Percentiles rank a stretch among this genome's conserved stretches.
phyloP scores from a whole-genome alignment of 192 early-diverging fungal genomes.

The Obelidium mucronatum region DNA sequence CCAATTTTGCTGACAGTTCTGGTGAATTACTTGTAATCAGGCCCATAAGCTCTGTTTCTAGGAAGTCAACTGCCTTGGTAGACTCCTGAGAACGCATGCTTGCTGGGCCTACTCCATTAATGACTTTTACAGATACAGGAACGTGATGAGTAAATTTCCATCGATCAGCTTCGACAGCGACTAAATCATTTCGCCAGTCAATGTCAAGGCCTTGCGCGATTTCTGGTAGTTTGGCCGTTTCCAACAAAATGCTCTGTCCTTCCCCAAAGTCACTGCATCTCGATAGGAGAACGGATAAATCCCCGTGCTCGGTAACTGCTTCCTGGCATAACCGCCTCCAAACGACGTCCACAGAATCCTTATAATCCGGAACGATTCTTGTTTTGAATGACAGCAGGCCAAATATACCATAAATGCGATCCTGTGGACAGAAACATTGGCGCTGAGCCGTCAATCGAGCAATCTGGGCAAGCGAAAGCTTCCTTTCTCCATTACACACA shows the following conservation, averaged over 20 bases:
- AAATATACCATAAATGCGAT: background rate
- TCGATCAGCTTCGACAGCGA: background rate
- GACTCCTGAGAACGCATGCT: background rate
- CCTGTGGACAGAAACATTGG: background rate
- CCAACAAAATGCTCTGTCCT: background rate
- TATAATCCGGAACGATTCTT: background rate
- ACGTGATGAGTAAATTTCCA: background rate
- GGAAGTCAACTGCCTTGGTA: background rate
- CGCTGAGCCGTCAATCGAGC: background rate
- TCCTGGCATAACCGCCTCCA: background rate
- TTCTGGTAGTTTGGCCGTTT: background rate
- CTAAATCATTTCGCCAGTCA: background rate
- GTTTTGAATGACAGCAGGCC: background rate
- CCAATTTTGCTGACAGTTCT: background rate
- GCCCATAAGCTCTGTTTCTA: background rate
- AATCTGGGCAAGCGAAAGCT: background rate
- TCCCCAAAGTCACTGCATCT: background rate
- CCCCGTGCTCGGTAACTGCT: background rate
- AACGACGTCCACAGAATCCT: background rate
- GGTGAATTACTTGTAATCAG: background rate
- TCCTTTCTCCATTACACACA: background rate
- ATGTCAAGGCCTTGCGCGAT: background rate
- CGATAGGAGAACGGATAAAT: background rate
- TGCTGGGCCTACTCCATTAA: background rate
- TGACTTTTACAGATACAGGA: background rate